phyloP scores from a whole-genome alignment of 805 yeast genomes.

The Kregervanrija pseudodelftensis region DNA sequence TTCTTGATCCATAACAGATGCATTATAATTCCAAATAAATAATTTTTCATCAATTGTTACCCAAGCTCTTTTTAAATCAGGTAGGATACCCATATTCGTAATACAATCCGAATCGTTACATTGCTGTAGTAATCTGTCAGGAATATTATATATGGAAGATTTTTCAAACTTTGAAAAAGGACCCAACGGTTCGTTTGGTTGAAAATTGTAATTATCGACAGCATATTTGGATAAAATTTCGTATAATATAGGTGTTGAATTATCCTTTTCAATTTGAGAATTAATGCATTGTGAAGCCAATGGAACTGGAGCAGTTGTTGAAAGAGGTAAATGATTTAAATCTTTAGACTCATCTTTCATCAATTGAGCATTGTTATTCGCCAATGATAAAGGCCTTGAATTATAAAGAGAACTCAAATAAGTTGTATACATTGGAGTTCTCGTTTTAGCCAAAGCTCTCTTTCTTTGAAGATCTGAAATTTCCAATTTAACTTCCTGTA shows the following conservation, averaged over 20 bases:
- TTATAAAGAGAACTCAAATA: conserved; percentile 3
- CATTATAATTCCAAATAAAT: conserved; percentile 70
- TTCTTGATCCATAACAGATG: conserved; percentile 41
- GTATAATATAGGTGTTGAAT: conserved; percentile 48
- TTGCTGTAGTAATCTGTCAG: conserved; percentile 50
- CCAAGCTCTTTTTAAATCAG: conserved; percentile 81
- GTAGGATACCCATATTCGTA: conserved; percentile 76
- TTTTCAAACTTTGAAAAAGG: conserved; percentile 73
- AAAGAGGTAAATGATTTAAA: conserved; percentile 41
- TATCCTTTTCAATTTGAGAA: conserved; percentile 50
- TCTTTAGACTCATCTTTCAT: conserved; percentile 1
- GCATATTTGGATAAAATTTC: conserved; percentile 53
- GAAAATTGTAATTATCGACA: conserved; percentile 60
- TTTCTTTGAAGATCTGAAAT: conserved; percentile 21
- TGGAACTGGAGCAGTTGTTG: conserved; percentile 44
- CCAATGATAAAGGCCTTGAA: no score
- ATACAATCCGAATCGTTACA: conserved; percentile 35
- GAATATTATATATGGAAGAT: conserved; percentile 59
- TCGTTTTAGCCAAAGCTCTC: conserved; percentile 19
- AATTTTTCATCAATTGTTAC: conserved; percentile 73
- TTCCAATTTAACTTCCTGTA: not conserved
- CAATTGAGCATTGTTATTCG: no score
- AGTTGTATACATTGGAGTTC: conserved; percentile 4
- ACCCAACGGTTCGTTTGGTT: conserved; percentile 35
- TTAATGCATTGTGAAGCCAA: conserved; percentile 61